Base-by-base conservation (phyloP, 345 rosid species). In the Eucalyptus paniculata region DNA sequence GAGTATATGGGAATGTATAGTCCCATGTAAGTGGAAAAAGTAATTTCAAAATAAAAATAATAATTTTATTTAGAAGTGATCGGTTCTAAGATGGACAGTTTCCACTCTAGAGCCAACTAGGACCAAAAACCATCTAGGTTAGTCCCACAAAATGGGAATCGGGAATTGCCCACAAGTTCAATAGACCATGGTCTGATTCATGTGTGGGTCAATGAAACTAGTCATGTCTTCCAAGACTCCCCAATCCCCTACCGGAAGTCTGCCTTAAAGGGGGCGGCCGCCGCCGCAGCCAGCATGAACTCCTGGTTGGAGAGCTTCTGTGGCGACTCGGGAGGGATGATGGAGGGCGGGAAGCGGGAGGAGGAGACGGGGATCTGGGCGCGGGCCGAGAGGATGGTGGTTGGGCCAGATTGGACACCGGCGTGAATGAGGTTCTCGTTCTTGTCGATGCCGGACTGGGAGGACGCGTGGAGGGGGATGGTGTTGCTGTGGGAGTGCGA, bases 391-490 rank as follows among this genome's bases (percentile, higher is more conserved):
- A 93, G 96, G 89, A 96, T 97, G 10, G 97, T 93, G 87, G 98
- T 93, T 24, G 95, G 93, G 42, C 91, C 93, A 13, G 97, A 93
- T 83, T 95, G 99, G 88, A 96, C 95, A 91, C 94, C 91, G 88
- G 92, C 95, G 94, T 92, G 91, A 93, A 98, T 97, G 88, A 98
- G 97, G 93, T 96, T 95, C 92, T 97, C 97, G 93, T 97, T 97
- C 96, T 98, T 97, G 94, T 97, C 98, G 91, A 96, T 96, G 94
- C 95, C 99, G 50, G 99, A 98, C 81, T 98, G 98, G 90, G 98
- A 98, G 14, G 99, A 94, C 2, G 96, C 86, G 72, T 95, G 95
- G 51, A 95, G 95, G n/a, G 98, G 99, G 86, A 94, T 87, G 6
- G 97, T 95, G 89, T 96, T 98, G 93, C 96, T 92, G 91, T 92